phyloP scores from a whole-genome alignment of 176 grass and related monocot genomes.

The Eragrostis curvula region DNA sequence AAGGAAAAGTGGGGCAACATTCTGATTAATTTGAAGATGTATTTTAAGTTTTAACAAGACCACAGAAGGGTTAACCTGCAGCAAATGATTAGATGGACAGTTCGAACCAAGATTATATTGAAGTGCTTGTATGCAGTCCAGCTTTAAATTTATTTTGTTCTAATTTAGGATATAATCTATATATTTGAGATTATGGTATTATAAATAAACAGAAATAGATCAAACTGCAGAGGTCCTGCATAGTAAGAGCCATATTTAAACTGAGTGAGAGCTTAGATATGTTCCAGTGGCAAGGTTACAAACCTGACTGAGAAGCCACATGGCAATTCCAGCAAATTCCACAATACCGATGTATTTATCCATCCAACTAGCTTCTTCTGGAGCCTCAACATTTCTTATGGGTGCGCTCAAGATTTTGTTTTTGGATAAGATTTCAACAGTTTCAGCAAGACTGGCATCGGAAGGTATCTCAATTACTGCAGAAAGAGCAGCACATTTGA shows the following conservation, averaged over 20 bases:
- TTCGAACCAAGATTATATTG: background rate
- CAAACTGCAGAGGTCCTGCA: background rate
- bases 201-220: constrained; percentile 10
- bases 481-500: constrained; percentile 13
- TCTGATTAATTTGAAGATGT: background rate
- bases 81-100: background rate
- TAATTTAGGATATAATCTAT: background rate
- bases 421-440: constrained; percentile 86
- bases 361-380: constrained; percentile 95
- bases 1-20: background rate
- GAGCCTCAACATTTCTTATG: constrained; percentile 81
- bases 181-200: background rate
- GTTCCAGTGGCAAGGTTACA: constrained; percentile 15
- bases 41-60: constrained; percentile 19
- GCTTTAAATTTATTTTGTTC: background rate
- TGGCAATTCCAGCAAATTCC: constrained; percentile 87
- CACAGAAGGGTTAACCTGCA: constrained; percentile 15
- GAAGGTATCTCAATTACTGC: constrained; percentile 91
- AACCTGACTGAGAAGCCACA: constrained; percentile 98
- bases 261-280: background rate
- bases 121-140: background rate
- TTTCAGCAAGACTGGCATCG: constrained; percentile 79
- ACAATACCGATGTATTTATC: constrained; percentile 95
- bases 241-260: constrained; percentile 1
- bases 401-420: constrained; percentile 94